Evolutionary conservation across 176 grass and related monocot genomes (phyloP).

Genomic region (Leersia perrieri): DNA sequence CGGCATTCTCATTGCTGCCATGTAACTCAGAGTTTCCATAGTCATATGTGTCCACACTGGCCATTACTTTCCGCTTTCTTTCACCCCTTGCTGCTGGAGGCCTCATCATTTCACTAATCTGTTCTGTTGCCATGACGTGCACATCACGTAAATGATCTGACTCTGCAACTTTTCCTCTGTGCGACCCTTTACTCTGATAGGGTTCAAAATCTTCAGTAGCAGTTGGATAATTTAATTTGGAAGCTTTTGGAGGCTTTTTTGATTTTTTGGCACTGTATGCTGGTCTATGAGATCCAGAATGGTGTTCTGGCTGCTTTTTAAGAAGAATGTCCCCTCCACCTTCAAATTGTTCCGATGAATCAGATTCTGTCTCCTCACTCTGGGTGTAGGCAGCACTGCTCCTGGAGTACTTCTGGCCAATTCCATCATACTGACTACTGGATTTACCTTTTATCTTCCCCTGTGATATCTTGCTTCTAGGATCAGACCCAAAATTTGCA

Average conservation of each 20-base stretch:
- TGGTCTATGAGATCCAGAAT: slow-evolving; percentile 27
- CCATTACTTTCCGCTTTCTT: slow-evolving; percentile 61
- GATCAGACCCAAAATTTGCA: slow-evolving; percentile 34
- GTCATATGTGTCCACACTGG: slow-evolving; percentile 35
- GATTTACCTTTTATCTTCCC: slow-evolving; percentile 45
- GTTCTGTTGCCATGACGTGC: slow-evolving; percentile 44
- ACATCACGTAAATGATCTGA: slow-evolving; percentile 47
- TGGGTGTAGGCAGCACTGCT: slow-evolving; percentile 44
- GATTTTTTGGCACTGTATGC: slow-evolving; percentile 46
- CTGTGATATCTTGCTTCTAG: slow-evolving; percentile 39
- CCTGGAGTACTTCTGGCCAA: slow-evolving; percentile 42
- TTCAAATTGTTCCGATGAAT: slow-evolving; percentile 70
- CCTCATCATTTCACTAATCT: slow-evolving; percentile 52
- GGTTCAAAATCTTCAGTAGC: slow-evolving; percentile 49
- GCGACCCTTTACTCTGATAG: slow-evolving; percentile 42
- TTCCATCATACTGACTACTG: slow-evolving; percentile 34
- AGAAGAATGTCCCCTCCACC: slow-evolving; percentile 35
- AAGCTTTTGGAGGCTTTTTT: slow-evolving; percentile 36
- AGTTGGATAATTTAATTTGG: slow-evolving; percentile 50
- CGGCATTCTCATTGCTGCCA: slow-evolving; percentile 35
- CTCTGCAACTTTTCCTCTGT: slow-evolving; percentile 60
- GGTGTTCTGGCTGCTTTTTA: slow-evolving; percentile 28
- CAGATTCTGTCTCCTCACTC: slow-evolving; percentile 83
- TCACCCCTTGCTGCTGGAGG: slow-evolving; percentile 53
- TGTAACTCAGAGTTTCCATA: slow-evolving; percentile 43